Conservation (phyloP, 192 early-diverging fungal genomes). For the Umbelopsis isabellina region DNA sequence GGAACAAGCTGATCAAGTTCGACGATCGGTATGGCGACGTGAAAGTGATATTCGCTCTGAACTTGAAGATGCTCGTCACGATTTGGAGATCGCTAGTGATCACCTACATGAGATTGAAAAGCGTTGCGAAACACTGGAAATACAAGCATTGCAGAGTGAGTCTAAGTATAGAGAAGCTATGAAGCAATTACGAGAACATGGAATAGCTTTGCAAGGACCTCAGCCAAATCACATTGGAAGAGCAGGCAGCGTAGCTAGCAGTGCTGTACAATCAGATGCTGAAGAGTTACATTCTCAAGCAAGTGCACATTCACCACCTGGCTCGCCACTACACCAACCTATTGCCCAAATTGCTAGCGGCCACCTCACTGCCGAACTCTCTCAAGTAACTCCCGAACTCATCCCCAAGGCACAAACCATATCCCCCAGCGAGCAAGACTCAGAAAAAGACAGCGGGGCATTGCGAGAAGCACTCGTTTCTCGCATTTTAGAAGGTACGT, state of each 20-base stretch:
- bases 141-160: constrained; percentile 25
- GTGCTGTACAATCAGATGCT: constrained; percentile 2
- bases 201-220: not conserved
- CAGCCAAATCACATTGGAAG: not conserved
- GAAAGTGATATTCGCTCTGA: constrained; percentile 46
- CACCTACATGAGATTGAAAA: constrained; percentile 32
- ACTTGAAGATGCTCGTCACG: constrained; percentile 30
- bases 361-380: not conserved
- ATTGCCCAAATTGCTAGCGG: not conserved
- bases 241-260: not conserved
- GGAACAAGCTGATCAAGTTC: constrained; percentile 33
- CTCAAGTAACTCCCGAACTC: no score
- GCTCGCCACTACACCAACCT: constrained; percentile 15
- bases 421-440: not conserved
- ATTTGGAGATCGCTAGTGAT: constrained; percentile 31
- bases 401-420: not conserved
- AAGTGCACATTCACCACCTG: not conserved
- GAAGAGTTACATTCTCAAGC: not conserved
- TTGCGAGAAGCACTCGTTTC: constrained; percentile 28
- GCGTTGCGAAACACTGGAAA: constrained; percentile 30
- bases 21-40: constrained; percentile 39
- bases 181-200: constrained; percentile 19
- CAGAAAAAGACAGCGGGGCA: constrained; percentile 2
- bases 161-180: constrained; percentile 29
- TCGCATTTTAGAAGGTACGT: constrained; percentile 41